Base-by-base conservation (phyloP, 1,284 basidiomycete genomes). In the Trametes polyzona region DNA sequence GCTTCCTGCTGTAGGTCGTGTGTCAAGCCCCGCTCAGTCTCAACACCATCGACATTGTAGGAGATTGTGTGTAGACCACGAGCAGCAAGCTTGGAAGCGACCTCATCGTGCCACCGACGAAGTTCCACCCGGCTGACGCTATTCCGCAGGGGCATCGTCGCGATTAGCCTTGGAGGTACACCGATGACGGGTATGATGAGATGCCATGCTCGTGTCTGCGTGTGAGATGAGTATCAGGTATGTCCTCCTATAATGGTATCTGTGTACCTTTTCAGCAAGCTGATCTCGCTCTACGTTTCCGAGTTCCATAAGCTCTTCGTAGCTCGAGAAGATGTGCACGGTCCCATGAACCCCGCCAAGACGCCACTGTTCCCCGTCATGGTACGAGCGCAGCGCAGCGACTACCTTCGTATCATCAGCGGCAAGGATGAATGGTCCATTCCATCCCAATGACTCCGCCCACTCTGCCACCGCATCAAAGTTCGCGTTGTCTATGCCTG, bases 21-120 rank as follows among this genome's bases (percentile, higher is more conserved):
- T n/a, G 47, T 49, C 12, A 49, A 23, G 11, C 47, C 47, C 11
- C 47, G 47, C 21, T 49, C 47, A 14, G 37, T 49, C 35, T 37
- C 27, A 26, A 49, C 47, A 14, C 47, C 47, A 30, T 49, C 47
- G 16, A 49, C 47, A 14, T 49, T 49, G 37, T 49, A 49, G 11
- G 35, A 37, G 27, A 49, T 24, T 14, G 23, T n/a, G 21, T 50
- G 33, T 8, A 30, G 35, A 8, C 27, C 33, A n/a, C 32, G 35
- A 3, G 46, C 12, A 10, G 46, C 30, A 21, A 47, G 47, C 23
- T 39, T 30, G 10, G 17, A 11, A 3, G 26, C 39, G 7, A 39
- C 27, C 4, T 37, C 33, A 9, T 30, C 27, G 40, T 49, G 47
- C 47, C 47, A 49, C 3, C 19, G 16, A n/a, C 47, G 35, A 6